These are phyloP conservation scores for Talaromyces liani DNA, from an alignment of 495 filamentous ascomycete species.

Conservation along the genomic window DNA sequence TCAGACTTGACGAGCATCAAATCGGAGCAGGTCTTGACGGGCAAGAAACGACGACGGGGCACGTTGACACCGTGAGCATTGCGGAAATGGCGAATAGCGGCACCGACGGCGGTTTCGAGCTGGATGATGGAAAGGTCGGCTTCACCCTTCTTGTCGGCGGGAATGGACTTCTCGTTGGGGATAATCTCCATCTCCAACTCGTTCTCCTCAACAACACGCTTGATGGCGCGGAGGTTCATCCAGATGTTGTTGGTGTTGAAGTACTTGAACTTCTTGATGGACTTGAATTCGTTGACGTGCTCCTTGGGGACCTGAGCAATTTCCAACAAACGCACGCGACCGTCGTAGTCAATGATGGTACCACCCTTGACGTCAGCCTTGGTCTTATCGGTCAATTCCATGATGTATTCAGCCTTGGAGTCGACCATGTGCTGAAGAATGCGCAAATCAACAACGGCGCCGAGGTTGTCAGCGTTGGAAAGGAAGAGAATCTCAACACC, in stretches of 20 bases:
- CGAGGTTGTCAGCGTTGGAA: conserved; percentile 98
- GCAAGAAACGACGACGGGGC: conserved; percentile 93
- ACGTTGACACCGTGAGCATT: conserved; percentile 99
- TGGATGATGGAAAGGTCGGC: conserved; percentile 95
- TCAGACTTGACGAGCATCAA: conserved; percentile 99
- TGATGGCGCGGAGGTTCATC: conserved; percentile 96
- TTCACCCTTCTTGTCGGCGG: conserved; percentile 99
- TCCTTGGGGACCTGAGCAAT: conserved; percentile 99
- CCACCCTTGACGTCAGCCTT: conserved; percentile 99
- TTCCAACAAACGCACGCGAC: conserved; percentile 90
- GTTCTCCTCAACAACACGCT: conserved; percentile 97
- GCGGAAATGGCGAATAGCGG: conserved; percentile 96
- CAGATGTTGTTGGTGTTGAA: conserved; percentile 99
- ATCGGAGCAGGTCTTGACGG: conserved; percentile 99
- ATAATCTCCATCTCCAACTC: conserved; percentile 99
- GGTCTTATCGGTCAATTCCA: conserved; percentile 99
- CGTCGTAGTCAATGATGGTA: conserved; percentile 99
- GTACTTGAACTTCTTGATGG: conserved; percentile 99
- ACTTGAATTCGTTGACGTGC: conserved; percentile 99
- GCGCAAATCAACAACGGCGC: conserved; percentile 92
- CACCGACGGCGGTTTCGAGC: conserved; percentile 97
- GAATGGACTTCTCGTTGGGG: conserved; percentile 96
- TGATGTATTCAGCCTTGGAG: conserved; percentile 93
- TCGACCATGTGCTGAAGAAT: conserved; percentile 99
- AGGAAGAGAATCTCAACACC: conserved; percentile 98